These are phyloP conservation scores for Crucibulum laeve DNA, from an alignment of 768 basidiomycete genomes.

Conservation along the genomic window DNA sequence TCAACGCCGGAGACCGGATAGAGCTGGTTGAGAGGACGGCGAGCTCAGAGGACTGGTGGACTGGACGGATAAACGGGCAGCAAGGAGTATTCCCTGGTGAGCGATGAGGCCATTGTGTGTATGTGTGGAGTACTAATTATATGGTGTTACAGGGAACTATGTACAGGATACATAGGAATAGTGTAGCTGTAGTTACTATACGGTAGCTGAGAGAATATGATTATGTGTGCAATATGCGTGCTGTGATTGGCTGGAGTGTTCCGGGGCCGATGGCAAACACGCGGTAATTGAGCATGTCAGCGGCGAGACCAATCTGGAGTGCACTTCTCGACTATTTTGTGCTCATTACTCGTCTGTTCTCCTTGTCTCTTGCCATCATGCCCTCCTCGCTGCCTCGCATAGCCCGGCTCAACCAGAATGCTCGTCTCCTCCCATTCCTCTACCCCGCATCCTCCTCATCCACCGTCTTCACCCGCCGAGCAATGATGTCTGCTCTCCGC, in stretches of 20 bases:
- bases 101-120: background rate
- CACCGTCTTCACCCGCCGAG: constrained; percentile 41
- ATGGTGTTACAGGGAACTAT: constrained; percentile 56
- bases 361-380: constrained; percentile 14
- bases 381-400: constrained; percentile 23
- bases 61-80: constrained; percentile 74
- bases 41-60: constrained; percentile 97
- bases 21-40: constrained; percentile 81
- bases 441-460: constrained; percentile 26
- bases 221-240: constrained; percentile 12
- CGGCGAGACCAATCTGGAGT: no score
- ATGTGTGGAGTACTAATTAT: background rate
- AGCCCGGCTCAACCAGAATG: constrained; percentile 17
- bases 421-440: constrained; percentile 25
- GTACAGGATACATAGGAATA: constrained; percentile 50
- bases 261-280: no score
- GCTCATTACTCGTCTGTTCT: constrained; percentile 10
- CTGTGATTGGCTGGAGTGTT: constrained; percentile 24
- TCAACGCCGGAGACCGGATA: constrained; percentile 85
- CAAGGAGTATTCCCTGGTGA: constrained; percentile 90
- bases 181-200: no score
- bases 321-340: no score
- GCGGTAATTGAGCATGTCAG: no score
- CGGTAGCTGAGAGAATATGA: constrained; percentile 6
- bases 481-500: constrained; percentile 66